Evolutionary conservation across 176 grass and related monocot genomes (phyloP).

Genomic region (Eleusine indica): DNA sequence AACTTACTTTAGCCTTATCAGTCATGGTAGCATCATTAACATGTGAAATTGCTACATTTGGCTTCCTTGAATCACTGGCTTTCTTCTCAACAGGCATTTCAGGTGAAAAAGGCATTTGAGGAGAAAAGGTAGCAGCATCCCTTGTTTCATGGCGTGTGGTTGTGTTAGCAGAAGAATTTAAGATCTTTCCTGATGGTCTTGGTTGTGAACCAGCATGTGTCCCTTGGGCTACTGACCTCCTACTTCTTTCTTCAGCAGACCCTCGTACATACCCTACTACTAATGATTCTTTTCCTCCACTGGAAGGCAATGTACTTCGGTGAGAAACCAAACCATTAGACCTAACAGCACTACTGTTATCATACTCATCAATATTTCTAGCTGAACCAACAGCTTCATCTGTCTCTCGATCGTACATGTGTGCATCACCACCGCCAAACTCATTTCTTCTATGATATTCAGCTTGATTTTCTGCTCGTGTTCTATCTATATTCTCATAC

Average conservation of each 20-base stretch:
- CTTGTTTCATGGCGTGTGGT: constrained; percentile 45
- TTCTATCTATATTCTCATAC: constrained; percentile 36
- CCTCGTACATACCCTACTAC: constrained; percentile 44
- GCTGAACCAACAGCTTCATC: constrained; percentile 41
- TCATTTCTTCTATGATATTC: constrained; percentile 51
- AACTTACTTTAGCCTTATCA: constrained; percentile 66
- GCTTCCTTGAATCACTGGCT: constrained; percentile 40
- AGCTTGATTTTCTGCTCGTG: constrained; percentile 20
- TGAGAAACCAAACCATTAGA: constrained; percentile 51
- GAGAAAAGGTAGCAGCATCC: constrained; percentile 28
- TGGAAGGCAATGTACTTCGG: constrained; percentile 34
- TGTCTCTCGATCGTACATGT: constrained; percentile 46
- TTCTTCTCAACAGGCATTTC: constrained; percentile 39
- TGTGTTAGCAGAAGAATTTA: constrained; percentile 66
- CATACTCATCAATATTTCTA: constrained; percentile 53
- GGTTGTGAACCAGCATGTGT: constrained; percentile 45
- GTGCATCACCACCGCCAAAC: constrained; percentile 33
- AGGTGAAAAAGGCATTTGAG: constrained; percentile 39
- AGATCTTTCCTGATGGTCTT: constrained; percentile 61
- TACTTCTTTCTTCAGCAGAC: constrained; percentile 54
- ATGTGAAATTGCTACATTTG: constrained; percentile 33
- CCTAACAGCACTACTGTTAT: constrained; percentile 29
- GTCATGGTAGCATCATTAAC: constrained; percentile 36
- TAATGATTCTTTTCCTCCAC: constrained; percentile 48
- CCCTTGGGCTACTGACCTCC: constrained; percentile 50